Evolutionary conservation across 495 filamentous ascomycete species (phyloP), one percentile per base, ranked within the genome.

Genomic region (Elaphomyces granulatus): DNA sequence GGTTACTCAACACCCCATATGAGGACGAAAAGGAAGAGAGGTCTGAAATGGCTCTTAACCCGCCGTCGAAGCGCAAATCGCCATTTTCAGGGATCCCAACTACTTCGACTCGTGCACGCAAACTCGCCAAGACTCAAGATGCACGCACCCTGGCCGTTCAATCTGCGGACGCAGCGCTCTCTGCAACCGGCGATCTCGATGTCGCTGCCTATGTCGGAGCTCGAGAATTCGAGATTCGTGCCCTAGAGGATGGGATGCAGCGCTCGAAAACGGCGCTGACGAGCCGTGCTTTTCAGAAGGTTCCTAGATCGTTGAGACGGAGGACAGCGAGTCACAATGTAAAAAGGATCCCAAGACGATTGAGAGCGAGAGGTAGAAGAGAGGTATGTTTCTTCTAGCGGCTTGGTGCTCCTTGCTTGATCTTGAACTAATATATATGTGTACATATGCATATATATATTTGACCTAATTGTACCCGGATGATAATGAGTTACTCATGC

Each of bases 281-380:
- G 3, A 77, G 69, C 32, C 68, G 90, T 39, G 87, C 87, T 8
- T 95, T 95, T 51, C 90, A 98, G 58, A 68, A 79, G 41, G 81
- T 98, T 10, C 90, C 90, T 0, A 73, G 83, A 43, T 74, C 79
- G 34, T 61, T 98, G 72, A 66, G 90, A 35, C 67, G 90, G 40
- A 70, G 90, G 45, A 93, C 90, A 0, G 90, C 87, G 15, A 92
- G 85, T 55, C 90, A 98, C 57, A 94, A 96, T 74, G 80, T 81
- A 32, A 93, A 92, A 60, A 72, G 77, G 38, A 79, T 98, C n/a
- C 90, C 90, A 18, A 81, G 75, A 50, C 65, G 82, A 45, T 61
- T 98, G 46, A 71, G 78, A 42, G 62, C 52, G 18, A 67, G 82
- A 50, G 86, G 83, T 1, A 73, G 63, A 48, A 71, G 68, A 51